These are phyloP conservation scores for Scenedesmus sp. DNA, from an alignment of 163 green algal species.

Conservation along the genomic window DNA sequence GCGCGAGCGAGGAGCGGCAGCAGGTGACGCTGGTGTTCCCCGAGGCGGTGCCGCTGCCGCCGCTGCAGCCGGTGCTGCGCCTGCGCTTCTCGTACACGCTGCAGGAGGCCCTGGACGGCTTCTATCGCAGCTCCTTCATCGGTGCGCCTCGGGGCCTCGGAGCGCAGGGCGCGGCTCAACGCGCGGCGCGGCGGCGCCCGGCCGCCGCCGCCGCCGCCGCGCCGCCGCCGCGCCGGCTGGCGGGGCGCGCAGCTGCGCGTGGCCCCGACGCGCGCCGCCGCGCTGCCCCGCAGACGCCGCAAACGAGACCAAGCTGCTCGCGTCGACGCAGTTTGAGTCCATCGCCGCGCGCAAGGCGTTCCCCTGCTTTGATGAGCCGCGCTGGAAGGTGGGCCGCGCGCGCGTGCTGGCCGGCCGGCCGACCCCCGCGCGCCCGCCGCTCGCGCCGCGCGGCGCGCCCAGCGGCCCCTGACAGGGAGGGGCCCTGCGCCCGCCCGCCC, in stretches of 20 bases:
- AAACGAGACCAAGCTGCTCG: conserved; percentile 59
- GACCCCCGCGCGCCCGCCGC: too few species aligned
- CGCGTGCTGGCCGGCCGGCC: too few species aligned
- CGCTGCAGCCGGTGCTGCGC: conserved; percentile 41
- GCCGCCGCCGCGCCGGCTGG: too few species aligned
- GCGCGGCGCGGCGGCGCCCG: too few species aligned
- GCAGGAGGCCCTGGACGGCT: conserved; percentile 66
- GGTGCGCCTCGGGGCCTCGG: conserved; percentile 46
- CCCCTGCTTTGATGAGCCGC: conserved; percentile 95
- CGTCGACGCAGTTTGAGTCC: conserved; percentile 89
- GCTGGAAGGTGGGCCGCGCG: conserved; percentile 75
- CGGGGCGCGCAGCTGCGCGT: too few species aligned
- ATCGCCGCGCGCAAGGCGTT: conserved; percentile 83
- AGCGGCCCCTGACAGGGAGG: too few species aligned
- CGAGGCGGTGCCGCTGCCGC: conserved; percentile 19
- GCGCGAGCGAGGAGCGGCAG: not conserved
- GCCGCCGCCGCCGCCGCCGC: too few species aligned
- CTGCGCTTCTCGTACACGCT: conserved; percentile 78
- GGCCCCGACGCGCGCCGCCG: too few species aligned
- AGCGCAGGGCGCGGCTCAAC: not conserved
- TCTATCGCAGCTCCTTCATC: conserved; percentile 81
- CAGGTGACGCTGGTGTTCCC: conserved; percentile 40
- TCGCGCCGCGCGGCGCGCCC: too few species aligned
- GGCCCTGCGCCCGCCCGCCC: too few species aligned
- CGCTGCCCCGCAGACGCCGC: conserved; percentile 41